phyloP scores from a whole-genome alignment of 164 flowering plant genomes.

The Nymphaea colorata region DNA sequence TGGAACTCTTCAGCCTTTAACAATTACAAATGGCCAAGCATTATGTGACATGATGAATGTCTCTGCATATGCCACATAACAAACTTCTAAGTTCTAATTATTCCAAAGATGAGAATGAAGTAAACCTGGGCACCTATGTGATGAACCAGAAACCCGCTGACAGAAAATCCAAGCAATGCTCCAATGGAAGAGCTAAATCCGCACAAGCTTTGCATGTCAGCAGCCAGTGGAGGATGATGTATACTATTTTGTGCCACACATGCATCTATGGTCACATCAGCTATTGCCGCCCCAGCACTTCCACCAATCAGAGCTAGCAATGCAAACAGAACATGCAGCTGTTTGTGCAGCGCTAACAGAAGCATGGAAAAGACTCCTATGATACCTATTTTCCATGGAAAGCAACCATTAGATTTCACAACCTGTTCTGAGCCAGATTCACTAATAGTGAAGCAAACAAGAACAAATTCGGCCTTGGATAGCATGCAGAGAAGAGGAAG shows the following conservation, averaged over 20 bases:
- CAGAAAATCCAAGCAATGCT: slow-evolving; percentile 58
- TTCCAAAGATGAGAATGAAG: not conserved
- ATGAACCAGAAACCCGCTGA: slow-evolving; percentile 85
- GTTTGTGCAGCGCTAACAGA: slow-evolving; percentile 40
- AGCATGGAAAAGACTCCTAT: slow-evolving; percentile 65
- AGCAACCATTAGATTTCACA: not conserved
- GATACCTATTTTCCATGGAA: slow-evolving; percentile 39
- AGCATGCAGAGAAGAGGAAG: too few relatives aligned
- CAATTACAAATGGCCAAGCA: not conserved
- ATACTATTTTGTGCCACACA: slow-evolving; percentile 90
- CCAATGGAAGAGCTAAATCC: slow-evolving; percentile 69
- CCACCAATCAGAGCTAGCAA: slow-evolving; percentile 56
- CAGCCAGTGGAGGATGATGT: slow-evolving; percentile 56
- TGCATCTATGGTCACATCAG: slow-evolving; percentile 96
- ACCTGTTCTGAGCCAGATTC: too few relatives aligned
- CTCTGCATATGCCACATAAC: not conserved
- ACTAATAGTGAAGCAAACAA: too few relatives aligned
- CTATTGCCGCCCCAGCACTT: slow-evolving; percentile 88
- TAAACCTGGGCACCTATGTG: slow-evolving; percentile 75
- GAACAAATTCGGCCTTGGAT: too few relatives aligned
- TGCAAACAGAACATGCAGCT: slow-evolving; percentile 58
- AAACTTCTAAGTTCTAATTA: not conserved
- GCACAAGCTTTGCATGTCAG: slow-evolving; percentile 94
- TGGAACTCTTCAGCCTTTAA: not conserved
- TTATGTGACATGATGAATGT: not conserved